Evolutionary conservation across 495 filamentous ascomycete genomes (phyloP).

Genomic region (Penicillium cinerascens): DNA sequence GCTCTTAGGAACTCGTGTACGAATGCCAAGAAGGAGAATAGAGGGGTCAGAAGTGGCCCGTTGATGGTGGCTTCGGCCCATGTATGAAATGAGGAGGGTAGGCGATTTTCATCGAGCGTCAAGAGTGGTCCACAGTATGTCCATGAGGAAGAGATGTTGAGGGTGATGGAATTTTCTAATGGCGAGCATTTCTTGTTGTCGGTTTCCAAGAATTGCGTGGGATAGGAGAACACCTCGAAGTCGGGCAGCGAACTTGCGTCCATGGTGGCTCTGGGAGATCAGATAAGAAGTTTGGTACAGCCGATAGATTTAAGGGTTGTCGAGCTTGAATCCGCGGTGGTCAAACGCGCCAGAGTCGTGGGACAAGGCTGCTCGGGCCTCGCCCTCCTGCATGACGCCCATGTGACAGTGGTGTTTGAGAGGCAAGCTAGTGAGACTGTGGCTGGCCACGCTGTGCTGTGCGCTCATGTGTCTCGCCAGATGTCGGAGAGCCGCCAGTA

Average conservation of each 20-base stretch:
- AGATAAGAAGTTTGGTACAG: not conserved
- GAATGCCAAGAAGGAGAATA: constrained; percentile 20
- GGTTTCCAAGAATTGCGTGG: not conserved
- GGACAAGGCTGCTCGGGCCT: constrained; percentile 3
- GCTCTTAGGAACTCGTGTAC: constrained; percentile 16
- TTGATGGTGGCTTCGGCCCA: constrained; percentile 20
- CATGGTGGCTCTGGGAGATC: not conserved
- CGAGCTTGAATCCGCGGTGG: not conserved
- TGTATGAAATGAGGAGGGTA: constrained; percentile 23
- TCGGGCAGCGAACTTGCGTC: constrained; percentile 12
- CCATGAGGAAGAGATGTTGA: constrained; percentile 22
- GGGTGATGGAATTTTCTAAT: constrained; percentile 5
- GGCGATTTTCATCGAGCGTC: constrained; percentile 8
- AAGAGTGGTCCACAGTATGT: constrained; percentile 26
- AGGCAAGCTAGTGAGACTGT: constrained; percentile 4
- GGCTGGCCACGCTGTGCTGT: constrained; percentile 5
- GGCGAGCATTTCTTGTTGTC: not conserved
- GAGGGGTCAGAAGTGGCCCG: constrained; percentile 11
- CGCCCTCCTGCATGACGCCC: constrained; percentile 8
- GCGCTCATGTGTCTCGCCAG: not conserved
- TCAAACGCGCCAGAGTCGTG: not conserved
- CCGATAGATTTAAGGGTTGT: not conserved
- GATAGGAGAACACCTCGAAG: constrained; percentile 10
- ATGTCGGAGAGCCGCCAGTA: not conserved
- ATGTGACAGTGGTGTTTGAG: constrained; percentile 8